A percentile compares a stretch with the other conserved stretches of the same genome.
phyloP scores from a whole-genome alignment of 495 filamentous ascomycete genomes.

The Cercophora sp. region DNA sequence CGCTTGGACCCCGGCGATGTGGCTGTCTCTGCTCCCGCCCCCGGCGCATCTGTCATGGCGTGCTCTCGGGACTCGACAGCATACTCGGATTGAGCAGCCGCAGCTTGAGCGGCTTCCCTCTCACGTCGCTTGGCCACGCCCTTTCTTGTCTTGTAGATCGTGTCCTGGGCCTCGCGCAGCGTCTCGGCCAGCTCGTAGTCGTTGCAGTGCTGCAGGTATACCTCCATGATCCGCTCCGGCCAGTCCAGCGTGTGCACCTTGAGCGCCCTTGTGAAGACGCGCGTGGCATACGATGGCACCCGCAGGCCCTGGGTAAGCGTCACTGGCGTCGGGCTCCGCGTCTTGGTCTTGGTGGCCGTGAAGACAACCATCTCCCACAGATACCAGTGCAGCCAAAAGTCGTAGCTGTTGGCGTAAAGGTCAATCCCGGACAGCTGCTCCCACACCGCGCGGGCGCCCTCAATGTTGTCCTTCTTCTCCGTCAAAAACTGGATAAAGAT shows the following conservation, averaged over 20 bases:
- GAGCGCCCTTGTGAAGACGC: constrained; percentile 70
- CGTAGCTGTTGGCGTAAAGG: constrained; percentile 68
- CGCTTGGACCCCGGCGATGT: constrained; percentile 54
- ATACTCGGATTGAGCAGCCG: constrained; percentile 24
- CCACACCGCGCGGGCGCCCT: constrained; percentile 67
- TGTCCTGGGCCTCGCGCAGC: constrained; percentile 64
- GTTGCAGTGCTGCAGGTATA: constrained; percentile 79
- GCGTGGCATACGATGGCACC: constrained; percentile 62
- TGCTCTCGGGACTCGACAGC: constrained; percentile 22
- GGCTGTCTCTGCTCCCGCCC: neutral
- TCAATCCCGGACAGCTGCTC: constrained; percentile 55
- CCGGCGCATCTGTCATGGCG: constrained; percentile 24
- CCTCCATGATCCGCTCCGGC: constrained; percentile 84
- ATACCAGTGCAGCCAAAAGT: constrained; percentile 92
- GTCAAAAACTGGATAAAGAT: constrained; percentile 88
- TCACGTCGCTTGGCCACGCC: constrained; percentile 61
- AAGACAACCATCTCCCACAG: constrained; percentile 76
- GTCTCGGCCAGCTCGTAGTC: constrained; percentile 75
- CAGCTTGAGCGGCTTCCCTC: constrained; percentile 53
- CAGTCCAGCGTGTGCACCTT: constrained; percentile 71
- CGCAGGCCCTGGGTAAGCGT: constrained; percentile 31
- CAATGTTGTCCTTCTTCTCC: constrained; percentile 63
- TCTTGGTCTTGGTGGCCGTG: constrained; percentile 34
- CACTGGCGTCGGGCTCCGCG: constrained; percentile 42
- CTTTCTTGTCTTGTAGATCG: constrained; percentile 61